These are phyloP conservation scores for Salix exigua DNA, from an alignment of 345 rosid genomes.

Conservation along the genomic window DNA sequence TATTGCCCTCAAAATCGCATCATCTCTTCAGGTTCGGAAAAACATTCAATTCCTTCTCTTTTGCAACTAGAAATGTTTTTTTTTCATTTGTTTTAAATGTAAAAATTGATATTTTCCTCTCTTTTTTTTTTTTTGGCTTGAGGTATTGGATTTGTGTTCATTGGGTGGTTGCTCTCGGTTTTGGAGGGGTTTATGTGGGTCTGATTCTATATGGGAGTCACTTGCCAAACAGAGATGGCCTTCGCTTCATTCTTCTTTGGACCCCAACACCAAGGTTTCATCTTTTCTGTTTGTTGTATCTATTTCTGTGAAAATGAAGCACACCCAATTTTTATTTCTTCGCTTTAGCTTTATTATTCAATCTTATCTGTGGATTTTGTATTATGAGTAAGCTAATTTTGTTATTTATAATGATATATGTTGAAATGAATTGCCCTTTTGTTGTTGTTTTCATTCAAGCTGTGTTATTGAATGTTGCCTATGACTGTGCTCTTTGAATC, in stretches of 20 bases:
- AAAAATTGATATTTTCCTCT: background rate
- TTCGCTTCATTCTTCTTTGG: conserved; percentile 19
- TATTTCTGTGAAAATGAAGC: background rate
- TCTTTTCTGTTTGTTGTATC: conserved; percentile 1
- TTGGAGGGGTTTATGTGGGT: conserved; percentile 62
- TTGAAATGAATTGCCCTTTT: no score
- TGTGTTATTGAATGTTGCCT: no score
- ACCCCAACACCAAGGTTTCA: conserved; percentile 1
- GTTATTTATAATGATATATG: no score
- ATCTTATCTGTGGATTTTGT: no score
- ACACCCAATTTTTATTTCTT: background rate
- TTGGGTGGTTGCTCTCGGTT: conserved; percentile 63
- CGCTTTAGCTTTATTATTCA: background rate
- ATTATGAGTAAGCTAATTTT: no score
- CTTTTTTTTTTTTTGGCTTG: background rate
- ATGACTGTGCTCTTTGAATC: no score
- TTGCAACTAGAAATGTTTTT: background rate
- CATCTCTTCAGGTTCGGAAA: conserved; percentile 47
- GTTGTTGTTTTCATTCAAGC: no score
- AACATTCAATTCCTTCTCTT: background rate
- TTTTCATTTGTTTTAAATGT: background rate
- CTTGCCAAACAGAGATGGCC: conserved; percentile 64
- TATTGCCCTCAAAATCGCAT: conserved; percentile 53
- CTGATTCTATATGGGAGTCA: conserved; percentile 67
- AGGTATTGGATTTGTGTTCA: conserved; percentile 59